These are phyloP conservation scores for Ganoderma boninense DNA, from an alignment of 1,284 basidiomycete species.

Conservation along the genomic window DNA sequence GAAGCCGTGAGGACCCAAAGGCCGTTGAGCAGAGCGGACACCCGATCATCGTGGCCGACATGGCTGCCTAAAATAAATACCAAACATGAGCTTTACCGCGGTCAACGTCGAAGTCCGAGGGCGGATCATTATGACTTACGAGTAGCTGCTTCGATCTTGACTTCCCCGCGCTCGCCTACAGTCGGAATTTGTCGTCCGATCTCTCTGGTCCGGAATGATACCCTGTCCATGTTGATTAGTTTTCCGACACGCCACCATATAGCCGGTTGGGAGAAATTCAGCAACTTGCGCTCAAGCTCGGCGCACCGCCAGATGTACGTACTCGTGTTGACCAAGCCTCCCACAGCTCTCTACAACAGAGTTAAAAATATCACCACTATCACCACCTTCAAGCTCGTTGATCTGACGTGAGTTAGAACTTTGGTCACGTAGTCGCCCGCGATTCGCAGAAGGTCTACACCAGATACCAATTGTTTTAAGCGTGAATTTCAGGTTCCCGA, in stretches of 20 bases:
- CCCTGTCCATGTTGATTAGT: neutral
- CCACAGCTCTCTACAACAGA: neutral
- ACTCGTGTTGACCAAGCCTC: neutral
- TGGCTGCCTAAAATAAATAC: no score
- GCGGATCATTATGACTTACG: no score
- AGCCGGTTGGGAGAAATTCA: neutral
- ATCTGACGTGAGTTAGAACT: neutral
- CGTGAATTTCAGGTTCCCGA: neutral
- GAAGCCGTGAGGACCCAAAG: no score
- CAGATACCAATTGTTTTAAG: no score
- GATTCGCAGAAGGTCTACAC: no score
- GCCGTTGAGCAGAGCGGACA: no score
- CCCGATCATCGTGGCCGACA: no score
- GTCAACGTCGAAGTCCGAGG: no score
- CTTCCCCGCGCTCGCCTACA: no score
- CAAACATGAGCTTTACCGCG: no score
- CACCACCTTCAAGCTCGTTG: neutral
- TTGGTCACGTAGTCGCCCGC: neutral
- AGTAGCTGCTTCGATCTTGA: no score
- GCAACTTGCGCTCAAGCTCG: neutral
- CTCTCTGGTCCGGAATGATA: neutral
- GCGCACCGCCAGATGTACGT: neutral
- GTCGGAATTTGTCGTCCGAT: neutral
- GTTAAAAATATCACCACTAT: neutral
- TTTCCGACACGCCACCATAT: neutral